Percentiles rank a stretch among this genome's conserved stretches.
Evolutionary conservation across 2,329 filamentous ascomycete species (phyloP).

Genomic region (Fusarium torulosum): DNA sequence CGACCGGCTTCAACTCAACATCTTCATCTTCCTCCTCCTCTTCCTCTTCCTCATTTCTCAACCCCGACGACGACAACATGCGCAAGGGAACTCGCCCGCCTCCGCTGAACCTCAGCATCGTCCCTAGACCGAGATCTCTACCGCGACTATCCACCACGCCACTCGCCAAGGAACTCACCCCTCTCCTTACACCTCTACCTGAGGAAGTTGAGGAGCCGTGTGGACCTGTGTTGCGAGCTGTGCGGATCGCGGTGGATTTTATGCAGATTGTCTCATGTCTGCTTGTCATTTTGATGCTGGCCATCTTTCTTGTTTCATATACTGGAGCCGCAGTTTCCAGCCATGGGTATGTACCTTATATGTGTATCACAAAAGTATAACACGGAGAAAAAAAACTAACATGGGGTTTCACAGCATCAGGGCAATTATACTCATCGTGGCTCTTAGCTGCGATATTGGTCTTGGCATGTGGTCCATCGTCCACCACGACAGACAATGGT

Average conservation of each 20-base stretch:
- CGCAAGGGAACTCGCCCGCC: conserved; percentile 50
- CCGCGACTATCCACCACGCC: conserved; percentile 44
- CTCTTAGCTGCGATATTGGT: conserved; percentile 52
- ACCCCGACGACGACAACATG: conserved; percentile 44
- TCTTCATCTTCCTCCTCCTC: not conserved
- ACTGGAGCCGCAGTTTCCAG: conserved; percentile 35
- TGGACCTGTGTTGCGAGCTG: conserved; percentile 43
- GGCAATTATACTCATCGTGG: conserved; percentile 49
- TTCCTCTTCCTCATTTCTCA: conserved; percentile 9
- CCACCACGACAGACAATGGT: conserved; percentile 50
- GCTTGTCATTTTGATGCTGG: conserved; percentile 51
- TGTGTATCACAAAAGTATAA: not conserved
- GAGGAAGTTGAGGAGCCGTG: conserved; percentile 44
- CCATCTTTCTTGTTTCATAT: conserved; percentile 50
- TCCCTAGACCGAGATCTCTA: conserved; percentile 40
- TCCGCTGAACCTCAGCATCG: conserved; percentile 52
- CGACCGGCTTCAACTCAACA: conserved; percentile 2
- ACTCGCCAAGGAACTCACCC: conserved; percentile 40
- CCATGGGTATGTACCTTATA: conserved; percentile 37
- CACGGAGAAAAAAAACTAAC: conserved; percentile 7
- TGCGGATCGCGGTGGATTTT: conserved; percentile 50
- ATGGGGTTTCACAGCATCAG: conserved; percentile 27
- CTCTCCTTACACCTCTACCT: conserved; percentile 44
- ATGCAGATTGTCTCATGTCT: conserved; percentile 50
- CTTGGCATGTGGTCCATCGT: conserved; percentile 54